Percentiles rank a stretch among this genome's conserved stretches.
Conservation (phyloP, 257 asterid genomes). For the Lavandula angustifolia region DNA sequence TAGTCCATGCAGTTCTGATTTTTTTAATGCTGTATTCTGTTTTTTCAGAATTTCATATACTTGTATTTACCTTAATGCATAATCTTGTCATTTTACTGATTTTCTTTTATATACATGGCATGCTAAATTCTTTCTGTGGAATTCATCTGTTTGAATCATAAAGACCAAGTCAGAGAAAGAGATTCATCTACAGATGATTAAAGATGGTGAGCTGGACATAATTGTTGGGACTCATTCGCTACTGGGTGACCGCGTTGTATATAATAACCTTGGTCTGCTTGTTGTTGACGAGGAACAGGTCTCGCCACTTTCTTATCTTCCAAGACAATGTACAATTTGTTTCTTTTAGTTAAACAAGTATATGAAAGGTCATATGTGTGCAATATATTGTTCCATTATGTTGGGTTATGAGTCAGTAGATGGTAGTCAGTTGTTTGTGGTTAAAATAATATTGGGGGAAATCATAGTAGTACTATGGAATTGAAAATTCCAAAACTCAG, state of each 20-base stretch:
- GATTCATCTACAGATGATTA: slow-evolving; percentile 69
- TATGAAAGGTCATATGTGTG: background rate
- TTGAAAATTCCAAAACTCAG: no score
- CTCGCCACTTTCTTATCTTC: slow-evolving; percentile 36
- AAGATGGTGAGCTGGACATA: slow-evolving; percentile 76
- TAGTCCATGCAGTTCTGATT: slow-evolving; percentile 14
- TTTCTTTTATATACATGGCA: slow-evolving; percentile 27
- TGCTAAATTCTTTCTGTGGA: slow-evolving; percentile 30
- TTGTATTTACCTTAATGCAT: slow-evolving; percentile 8
- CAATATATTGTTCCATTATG: slow-evolving; percentile 2
- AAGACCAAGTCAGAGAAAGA: slow-evolving; percentile 93
- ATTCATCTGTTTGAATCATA: slow-evolving; percentile 40
- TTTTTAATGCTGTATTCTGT: no score
- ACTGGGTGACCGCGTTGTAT: slow-evolving; percentile 89
- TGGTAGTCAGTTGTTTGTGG: no score
- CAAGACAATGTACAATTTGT: slow-evolving; percentile 22
- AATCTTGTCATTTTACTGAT: slow-evolving; percentile 25
- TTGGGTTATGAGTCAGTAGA: no score
- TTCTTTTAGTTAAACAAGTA: slow-evolving; percentile 1
- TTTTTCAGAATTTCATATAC: slow-evolving; percentile 1
- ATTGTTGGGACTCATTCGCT: slow-evolving; percentile 92
- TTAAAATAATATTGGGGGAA: no score
- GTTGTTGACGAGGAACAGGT: slow-evolving; percentile 99
- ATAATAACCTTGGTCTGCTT: slow-evolving; percentile 85
- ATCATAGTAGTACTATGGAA: no score